Conservation (phyloP, 139 green algal species). For the Chlamydomonas eustigma region DNA sequence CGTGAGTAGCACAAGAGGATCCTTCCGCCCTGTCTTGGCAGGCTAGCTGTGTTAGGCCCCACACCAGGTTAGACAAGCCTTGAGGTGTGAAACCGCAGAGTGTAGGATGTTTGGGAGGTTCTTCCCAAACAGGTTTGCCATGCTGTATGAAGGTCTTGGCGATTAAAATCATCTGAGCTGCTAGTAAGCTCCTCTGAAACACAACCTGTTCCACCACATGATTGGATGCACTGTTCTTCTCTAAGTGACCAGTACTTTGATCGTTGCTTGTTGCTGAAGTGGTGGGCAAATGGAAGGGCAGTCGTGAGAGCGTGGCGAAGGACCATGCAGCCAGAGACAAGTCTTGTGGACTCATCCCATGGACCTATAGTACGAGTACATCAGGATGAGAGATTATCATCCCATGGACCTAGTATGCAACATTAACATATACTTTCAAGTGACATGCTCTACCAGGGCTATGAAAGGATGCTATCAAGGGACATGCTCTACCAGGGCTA, state of each 20-base stretch:
- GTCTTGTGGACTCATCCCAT: neutral
- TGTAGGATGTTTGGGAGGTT: too few species aligned
- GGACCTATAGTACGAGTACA: neutral
- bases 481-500: neutral
- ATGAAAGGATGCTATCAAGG: neutral
- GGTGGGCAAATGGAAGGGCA: neutral
- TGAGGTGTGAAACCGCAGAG: neutral
- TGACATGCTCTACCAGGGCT: neutral
- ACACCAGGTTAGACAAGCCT: neutral
- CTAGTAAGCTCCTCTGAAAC: neutral
- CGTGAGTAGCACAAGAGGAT: neutral
- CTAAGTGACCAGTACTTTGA: too few species aligned
- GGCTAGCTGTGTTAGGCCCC: neutral
- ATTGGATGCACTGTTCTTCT: too few species aligned
- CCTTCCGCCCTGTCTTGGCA: too few species aligned
- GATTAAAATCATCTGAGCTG: neutral
- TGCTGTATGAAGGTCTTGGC: too few species aligned
- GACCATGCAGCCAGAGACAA: neutral
- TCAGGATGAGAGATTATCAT: too few species aligned
- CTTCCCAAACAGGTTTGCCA: too few species aligned
- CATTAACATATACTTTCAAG: neutral
- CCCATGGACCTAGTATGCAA: too few species aligned
- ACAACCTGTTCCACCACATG: too few species aligned
- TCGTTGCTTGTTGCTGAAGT: too few species aligned
- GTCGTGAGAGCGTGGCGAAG: neutral